phyloP scores from a whole-genome alignment of 192 early-diverging fungal genomes.

The Coemansia brasiliensis region DNA sequence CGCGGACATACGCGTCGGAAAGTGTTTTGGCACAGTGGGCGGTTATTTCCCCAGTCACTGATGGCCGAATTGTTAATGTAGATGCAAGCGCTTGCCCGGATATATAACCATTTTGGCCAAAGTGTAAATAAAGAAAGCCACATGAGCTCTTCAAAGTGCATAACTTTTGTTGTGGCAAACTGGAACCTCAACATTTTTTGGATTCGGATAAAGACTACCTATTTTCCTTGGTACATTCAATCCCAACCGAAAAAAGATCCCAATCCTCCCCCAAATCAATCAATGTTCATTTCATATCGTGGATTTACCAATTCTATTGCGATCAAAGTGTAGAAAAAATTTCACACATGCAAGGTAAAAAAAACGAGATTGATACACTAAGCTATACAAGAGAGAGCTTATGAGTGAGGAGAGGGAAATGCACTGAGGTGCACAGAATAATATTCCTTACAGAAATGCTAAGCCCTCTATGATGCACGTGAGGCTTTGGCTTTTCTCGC shows the following conservation, averaged over 20 bases:
- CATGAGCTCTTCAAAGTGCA: not conserved
- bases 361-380: not conserved
- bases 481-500: not conserved
- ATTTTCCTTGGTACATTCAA: no score
- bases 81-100: not conserved
- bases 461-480: no score
- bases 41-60: slow-evolving; percentile 56
- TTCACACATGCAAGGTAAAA: slow-evolving; percentile 3
- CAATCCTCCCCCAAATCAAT: slow-evolving; percentile 1
- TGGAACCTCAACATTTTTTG: no score
- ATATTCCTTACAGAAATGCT: no score
- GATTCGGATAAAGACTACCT: no score
- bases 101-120: not conserved
- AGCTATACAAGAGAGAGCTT: no score
- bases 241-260: no score
- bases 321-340: not conserved
- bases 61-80: slow-evolving; percentile 56
- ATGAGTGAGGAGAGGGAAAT: no score
- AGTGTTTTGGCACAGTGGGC: slow-evolving; percentile 59
- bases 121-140: slow-evolving; percentile 1
- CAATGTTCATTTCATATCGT: not conserved
- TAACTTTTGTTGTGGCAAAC: no score
- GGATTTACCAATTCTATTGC: not conserved
- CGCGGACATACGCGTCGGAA: slow-evolving; percentile 26
- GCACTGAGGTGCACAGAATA: no score